phyloP scores from a whole-genome alignment of 1,139 yeast genomes.

The Candida sojae region DNA sequence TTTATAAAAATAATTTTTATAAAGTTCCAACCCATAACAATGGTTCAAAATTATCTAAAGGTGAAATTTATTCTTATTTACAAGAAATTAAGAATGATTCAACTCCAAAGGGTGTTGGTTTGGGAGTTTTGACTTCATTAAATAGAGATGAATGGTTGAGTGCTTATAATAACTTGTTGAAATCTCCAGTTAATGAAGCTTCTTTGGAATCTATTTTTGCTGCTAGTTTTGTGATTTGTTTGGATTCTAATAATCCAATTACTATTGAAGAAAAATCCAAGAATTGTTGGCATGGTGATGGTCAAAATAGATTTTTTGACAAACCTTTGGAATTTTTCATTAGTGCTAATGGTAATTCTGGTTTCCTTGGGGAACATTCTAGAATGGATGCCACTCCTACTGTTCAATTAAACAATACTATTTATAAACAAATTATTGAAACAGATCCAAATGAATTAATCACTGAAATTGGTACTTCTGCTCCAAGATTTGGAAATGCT shows the following conservation, averaged over 20 bases:
- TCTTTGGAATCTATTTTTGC: slow-evolving; percentile 72
- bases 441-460: slow-evolving; percentile 37
- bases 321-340: slow-evolving; percentile 88
- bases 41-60: slow-evolving; percentile 58
- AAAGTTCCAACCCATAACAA: slow-evolving; percentile 70
- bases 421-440: slow-evolving; percentile 58
- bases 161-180: slow-evolving; percentile 58
- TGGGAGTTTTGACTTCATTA: slow-evolving; percentile 81
- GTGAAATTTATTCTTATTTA: slow-evolving; percentile 69
- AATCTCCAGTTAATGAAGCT: slow-evolving; percentile 56
- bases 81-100: slow-evolving; percentile 48
- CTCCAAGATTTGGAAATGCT: slow-evolving; percentile 23
- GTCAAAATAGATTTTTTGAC: slow-evolving; percentile 87
- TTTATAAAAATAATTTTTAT: slow-evolving; percentile 79
- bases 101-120: slow-evolving; percentile 44
- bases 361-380: slow-evolving; percentile 95
- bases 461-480: slow-evolving; percentile 27
- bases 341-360: slow-evolving; percentile 82
- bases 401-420: slow-evolving; percentile 78
- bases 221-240: slow-evolving; percentile 76
- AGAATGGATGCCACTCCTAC: slow-evolving; percentile 99
- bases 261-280: slow-evolving; percentile 85
- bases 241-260: slow-evolving; percentile 74
- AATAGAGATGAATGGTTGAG: slow-evolving; percentile 83
- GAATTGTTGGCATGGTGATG: slow-evolving; percentile 94